Conservation (phyloP, 2,329 filamentous ascomycete species). For the Acephala macrosclerotiorum region DNA sequence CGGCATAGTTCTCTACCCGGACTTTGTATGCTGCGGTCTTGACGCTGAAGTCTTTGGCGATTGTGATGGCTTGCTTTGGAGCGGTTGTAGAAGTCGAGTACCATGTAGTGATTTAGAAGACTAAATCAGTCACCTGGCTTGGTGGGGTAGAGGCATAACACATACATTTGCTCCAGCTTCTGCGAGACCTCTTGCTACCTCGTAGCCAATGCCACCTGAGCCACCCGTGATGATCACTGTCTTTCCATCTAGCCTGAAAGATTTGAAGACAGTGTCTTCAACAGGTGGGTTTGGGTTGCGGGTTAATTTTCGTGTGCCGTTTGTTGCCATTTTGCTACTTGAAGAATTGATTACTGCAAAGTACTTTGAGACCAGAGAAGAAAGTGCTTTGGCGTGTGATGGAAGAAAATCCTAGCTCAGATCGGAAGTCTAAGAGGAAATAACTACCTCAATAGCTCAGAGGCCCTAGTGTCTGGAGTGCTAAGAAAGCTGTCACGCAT, state of each 20-base stretch:
- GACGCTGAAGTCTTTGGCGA: constrained; percentile 26
- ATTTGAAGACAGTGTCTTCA: constrained; percentile 10
- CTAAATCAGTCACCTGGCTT: not conserved
- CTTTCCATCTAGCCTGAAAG: constrained; percentile 52
- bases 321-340: not conserved
- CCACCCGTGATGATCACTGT: constrained; percentile 55
- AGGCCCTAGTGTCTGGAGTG: not conserved
- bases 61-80: constrained; percentile 40
- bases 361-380: not conserved
- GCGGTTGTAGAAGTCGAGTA: constrained; percentile 42
- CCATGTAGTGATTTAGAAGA: constrained; percentile 43
- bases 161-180: constrained; percentile 51
- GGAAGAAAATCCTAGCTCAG: not conserved
- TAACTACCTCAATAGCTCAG: not conserved
- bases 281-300: not conserved
- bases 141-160: not conserved
- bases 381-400: not conserved
- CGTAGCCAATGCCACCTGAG: constrained; percentile 51
- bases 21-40: constrained; percentile 64
- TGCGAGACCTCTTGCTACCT: constrained; percentile 51
- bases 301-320: not conserved
- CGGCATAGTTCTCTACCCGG: constrained; percentile 73
- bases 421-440: not conserved
- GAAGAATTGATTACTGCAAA: not conserved
- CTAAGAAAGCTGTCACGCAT: not conserved